Evolutionary conservation across 225 moss, liverwort and hornwort species (phyloP).

Genomic region (Asterella californica): DNA sequence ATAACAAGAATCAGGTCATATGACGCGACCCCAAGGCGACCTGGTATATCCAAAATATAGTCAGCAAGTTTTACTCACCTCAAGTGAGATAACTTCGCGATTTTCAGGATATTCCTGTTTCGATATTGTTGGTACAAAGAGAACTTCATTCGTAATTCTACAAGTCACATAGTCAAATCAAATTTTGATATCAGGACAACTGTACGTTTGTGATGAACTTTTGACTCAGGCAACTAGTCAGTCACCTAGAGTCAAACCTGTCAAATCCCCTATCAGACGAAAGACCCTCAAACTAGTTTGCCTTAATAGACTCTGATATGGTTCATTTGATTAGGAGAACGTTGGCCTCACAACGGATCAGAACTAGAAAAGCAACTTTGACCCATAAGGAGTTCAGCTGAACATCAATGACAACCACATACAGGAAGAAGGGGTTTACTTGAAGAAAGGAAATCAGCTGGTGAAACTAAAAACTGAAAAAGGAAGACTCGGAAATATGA

Average conservation of each 20-base stretch:
- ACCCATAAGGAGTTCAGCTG: neutral
- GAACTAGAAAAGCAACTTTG: neutral
- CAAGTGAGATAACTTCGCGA: conserved; percentile 63
- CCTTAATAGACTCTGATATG: neutral
- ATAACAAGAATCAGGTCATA: neutral
- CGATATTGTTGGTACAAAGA: conserved; percentile 55
- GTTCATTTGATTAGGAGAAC: neutral
- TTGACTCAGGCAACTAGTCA: neutral
- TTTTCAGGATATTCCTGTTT: conserved; percentile 78
- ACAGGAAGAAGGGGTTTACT: too few relatives aligned
- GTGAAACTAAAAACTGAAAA: neutral
- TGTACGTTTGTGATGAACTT: neutral
- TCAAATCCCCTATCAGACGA: neutral
- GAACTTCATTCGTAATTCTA: conserved; percentile 65
- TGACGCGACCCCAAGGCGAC: neutral
- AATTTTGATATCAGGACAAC: neutral
- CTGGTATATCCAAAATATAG: neutral
- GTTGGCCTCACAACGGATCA: neutral
- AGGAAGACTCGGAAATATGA: too few relatives aligned
- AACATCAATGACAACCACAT: neutral
- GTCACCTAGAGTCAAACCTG: neutral
- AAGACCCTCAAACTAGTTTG: neutral
- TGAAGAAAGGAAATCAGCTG: neutral
- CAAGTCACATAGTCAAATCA: neutral
- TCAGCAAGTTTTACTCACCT: conserved; percentile 32